Evolutionary conservation across 768 basidiomycete genomes (phyloP).

Genomic region (Thelephora aurantiotincta): DNA sequence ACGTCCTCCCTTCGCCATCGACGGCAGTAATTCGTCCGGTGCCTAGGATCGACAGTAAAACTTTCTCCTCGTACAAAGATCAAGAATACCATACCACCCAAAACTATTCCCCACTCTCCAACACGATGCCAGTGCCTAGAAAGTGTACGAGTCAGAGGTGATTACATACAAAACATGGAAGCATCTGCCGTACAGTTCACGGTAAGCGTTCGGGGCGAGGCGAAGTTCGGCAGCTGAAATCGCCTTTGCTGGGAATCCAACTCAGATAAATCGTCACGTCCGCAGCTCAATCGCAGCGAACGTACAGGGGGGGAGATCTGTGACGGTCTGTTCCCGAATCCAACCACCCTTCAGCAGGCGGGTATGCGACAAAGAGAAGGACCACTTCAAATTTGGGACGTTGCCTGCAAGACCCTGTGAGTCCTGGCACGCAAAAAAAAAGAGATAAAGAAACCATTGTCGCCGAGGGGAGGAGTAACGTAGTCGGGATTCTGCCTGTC

Average conservation of each 20-base stretch:
- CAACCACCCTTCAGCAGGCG: conserved; percentile 14
- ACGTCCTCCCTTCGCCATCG: conserved; percentile 12
- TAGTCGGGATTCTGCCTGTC: conserved; percentile 14
- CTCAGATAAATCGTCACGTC: conserved; percentile 2
- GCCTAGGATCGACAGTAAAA: too few relatives aligned
- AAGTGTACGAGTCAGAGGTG: not conserved
- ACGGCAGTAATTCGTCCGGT: conserved; percentile 14
- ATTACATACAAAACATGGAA: not conserved
- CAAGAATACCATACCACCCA: conserved; percentile 6
- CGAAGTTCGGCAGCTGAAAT: conserved; percentile 13
- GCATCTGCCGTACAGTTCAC: conserved; percentile 10
- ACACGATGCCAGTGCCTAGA: conserved; percentile 15
- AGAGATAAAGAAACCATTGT: conserved; percentile 7
- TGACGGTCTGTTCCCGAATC: conserved; percentile 15
- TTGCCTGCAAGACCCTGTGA: conserved; percentile 5
- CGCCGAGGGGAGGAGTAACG: conserved; percentile 12
- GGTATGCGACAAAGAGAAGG: conserved; percentile 14
- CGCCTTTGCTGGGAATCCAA: conserved; percentile 10
- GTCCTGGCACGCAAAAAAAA: not conserved
- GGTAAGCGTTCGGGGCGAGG: conserved; percentile 12
- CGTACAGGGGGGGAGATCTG: conserved; percentile 15
- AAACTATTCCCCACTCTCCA: conserved; percentile 15
- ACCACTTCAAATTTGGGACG: conserved; percentile 15
- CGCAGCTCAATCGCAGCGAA: not conserved
- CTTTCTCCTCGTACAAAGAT: too few relatives aligned